Base-by-base conservation (phyloP, 306 rosid species). In the Rosa chinensis region DNA sequence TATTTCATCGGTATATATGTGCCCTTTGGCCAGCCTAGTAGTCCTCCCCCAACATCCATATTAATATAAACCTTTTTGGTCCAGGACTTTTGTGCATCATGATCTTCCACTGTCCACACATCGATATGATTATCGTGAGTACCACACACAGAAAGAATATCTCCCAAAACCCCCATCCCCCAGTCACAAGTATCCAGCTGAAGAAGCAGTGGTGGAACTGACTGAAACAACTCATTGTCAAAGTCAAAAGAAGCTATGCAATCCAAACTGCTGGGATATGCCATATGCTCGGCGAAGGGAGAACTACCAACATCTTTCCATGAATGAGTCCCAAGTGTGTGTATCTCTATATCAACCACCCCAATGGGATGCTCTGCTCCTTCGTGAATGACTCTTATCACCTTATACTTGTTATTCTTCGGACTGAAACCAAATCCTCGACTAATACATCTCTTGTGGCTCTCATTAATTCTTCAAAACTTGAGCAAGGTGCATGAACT, bases 161-260 rank as follows among this genome's bases (percentile, higher is more conserved):
- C 80, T 32, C 80, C 76, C 32, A 28, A 28, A 78, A 58, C 76
- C 44, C 59, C 76, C 48, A 78, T 17, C 18, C 7, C 20, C 47
- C 40, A 5, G 6, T 16, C 43, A 40, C 3, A 14, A 79, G 20
- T 14, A 3, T 20, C 16, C 52, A 1, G 3, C 56, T 32, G 9
- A 18, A 3, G 6, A 42, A 67, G 69, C 2, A 77, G 74, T 35
- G 66, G 42, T 28, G 83, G 77, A 64, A 82, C 14, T 20, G 20
- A 20, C 8, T 56, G 62, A 37, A 83, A 80, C 23, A 16, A 44
- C 81, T 80, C 85, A 25, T 14, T 73, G 8, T 71, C 83, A 11
- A 81, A 47, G 28, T 58, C 63, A 17, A 79, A 79, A 44, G 40
- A 79, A 48, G 11, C 48, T n/a, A 72, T 72, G 35, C 45, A 6